These are phyloP conservation scores for Alternaria hordeiaustralica DNA, from an alignment of 2,329 filamentous ascomycete genomes.

Conservation along the genomic window DNA sequence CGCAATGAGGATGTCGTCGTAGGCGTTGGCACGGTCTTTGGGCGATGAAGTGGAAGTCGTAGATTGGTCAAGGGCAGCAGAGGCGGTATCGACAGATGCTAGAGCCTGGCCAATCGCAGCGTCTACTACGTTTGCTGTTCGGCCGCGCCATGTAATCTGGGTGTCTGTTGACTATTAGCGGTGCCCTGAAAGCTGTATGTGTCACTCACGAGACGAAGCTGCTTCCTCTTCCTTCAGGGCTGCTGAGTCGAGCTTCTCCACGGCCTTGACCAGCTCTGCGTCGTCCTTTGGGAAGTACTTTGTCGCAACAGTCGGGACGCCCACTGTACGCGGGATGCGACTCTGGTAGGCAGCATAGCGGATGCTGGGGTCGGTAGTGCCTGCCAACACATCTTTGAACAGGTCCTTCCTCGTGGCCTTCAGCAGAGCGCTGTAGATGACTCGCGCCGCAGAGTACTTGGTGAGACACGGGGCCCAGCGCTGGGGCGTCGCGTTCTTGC, in stretches of 20 bases:
- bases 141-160: constrained; percentile 82
- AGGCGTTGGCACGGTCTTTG: constrained; percentile 80
- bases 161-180: constrained; percentile 47
- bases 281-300: constrained; percentile 77
- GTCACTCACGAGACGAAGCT: constrained; percentile 56
- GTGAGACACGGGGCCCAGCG: constrained; percentile 80
- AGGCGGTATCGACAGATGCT: constrained; percentile 67
- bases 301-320: constrained; percentile 78
- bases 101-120: constrained; percentile 88
- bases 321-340: constrained; percentile 82
- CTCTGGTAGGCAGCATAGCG: constrained; percentile 93
- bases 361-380: constrained; percentile 90
- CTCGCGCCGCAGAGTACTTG: constrained; percentile 75
- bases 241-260: constrained; percentile 72
- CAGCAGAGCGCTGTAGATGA: constrained; percentile 82
- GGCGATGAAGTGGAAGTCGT: constrained; percentile 51
- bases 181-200: neutral
- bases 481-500: constrained; percentile 46
- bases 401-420: constrained; percentile 73
- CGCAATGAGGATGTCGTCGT: constrained; percentile 87
- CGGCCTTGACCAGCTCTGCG: constrained; percentile 65
- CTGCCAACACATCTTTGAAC: constrained; percentile 83
- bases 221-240: constrained; percentile 57
- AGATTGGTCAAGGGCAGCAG: constrained; percentile 57
- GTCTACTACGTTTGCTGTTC: constrained; percentile 88